Evolutionary conservation across 225 moss, liverwort and hornwort species (phyloP), one percentile per base, ranked within the genome.

Genomic region (Bryum argenteum): DNA sequence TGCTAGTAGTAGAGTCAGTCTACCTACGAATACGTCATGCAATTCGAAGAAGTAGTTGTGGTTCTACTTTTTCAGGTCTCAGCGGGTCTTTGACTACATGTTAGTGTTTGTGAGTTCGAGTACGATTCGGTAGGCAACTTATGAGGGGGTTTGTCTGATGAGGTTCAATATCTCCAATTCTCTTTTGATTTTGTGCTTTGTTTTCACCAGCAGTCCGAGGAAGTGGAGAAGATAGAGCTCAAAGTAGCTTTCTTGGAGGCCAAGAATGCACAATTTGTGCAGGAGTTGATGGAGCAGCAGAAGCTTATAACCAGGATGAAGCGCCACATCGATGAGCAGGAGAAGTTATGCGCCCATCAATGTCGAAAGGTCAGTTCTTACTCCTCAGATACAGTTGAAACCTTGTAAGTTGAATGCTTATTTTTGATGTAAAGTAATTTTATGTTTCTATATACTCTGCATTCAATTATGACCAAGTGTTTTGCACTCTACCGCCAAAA

Each of bases 231-330:
- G 69, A 84, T 81, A 59, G 85, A 91, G 21, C 75, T 81, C 19
- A 85, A 81, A 75, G 79, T 90, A 53, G 79, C 83, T 43, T 80
- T 87, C 53, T 63, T 90, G 73, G 89, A 90, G 65, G 70, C 87
- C 51, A 91, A 91, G 78, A 90, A 86, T 77, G 81, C 82, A 67
- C 85, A 90, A 19, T 88, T 87, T 82, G 88, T 90, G 48, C 88
- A 90, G 66, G 91, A 94, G 68, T 76, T 94, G 81, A 83, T 94
- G 75, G 91, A 90, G 75, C 94, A 90, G 72, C 88, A 89, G 69
- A 94, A 90, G 67, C 74, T 82, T 20, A 81, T 94, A 56, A 66
- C 83, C 17, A 87, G 85, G 68, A 62, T 90, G 68, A 88, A 82
- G 66, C 78, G 78, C 68, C 88, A 87, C 43, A 68, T 82, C 15